Evolutionary conservation across 345 rosid genomes (phyloP).

Genomic region (Raphanus raphanistrum): DNA sequence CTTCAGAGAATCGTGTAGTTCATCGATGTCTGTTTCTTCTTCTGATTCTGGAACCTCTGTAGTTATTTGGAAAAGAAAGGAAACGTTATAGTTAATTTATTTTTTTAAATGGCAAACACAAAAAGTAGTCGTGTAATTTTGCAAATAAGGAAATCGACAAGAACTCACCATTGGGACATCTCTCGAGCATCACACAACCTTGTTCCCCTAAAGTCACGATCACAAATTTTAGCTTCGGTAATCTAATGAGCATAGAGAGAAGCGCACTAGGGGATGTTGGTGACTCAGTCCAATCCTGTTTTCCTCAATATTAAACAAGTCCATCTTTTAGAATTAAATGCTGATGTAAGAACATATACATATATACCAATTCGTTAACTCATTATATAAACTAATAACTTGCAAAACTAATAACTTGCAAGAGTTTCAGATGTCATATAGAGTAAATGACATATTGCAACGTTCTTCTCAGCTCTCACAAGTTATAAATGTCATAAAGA

Average conservation of each 20-base stretch:
- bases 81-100: background rate
- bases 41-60: slow-evolving; percentile 43
- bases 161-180: slow-evolving; percentile 60
- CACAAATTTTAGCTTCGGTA: slow-evolving; percentile 73
- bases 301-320: slow-evolving; percentile 7
- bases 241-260: slow-evolving; percentile 67
- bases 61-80: background rate
- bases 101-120: background rate
- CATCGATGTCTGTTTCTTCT: slow-evolving; percentile 65
- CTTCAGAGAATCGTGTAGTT: slow-evolving; percentile 50
- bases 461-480: background rate
- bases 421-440: background rate
- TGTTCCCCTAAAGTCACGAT: slow-evolving; percentile 80
- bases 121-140: slow-evolving; percentile 1
- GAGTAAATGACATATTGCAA: background rate
- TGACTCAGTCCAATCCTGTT: slow-evolving; percentile 80
- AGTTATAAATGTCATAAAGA: background rate
- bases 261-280: slow-evolving; percentile 69
- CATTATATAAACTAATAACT: no score
- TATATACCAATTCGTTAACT: background rate
- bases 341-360: background rate
- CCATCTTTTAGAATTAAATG: background rate
- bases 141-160: background rate
- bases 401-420: background rate
- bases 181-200: slow-evolving; percentile 87